phyloP scores from a whole-genome alignment of 441 rosid genomes.

The Populus hybrid region DNA sequence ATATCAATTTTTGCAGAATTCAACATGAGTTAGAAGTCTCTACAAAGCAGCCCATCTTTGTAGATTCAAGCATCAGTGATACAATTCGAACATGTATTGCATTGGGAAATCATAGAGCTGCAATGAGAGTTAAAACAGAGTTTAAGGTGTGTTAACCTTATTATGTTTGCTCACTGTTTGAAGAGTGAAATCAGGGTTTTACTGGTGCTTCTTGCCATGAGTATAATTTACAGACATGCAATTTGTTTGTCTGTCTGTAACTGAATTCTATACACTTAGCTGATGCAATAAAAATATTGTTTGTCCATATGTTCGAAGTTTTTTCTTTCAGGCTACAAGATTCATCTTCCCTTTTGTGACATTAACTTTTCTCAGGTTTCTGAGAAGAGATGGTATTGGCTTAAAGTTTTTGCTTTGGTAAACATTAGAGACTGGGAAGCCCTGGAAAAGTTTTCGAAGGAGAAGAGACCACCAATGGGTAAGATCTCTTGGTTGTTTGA shows the following conservation, averaged over 20 bases:
- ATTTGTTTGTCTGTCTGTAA: neutral
- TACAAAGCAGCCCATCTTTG: constrained; percentile 93
- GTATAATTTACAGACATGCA: neutral
- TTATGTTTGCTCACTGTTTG: neutral
- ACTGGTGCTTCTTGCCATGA: neutral
- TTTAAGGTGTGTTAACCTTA: constrained; percentile 59
- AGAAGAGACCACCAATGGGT: constrained; percentile 95
- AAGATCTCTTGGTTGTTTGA: constrained; percentile 12
- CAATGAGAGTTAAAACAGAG: constrained; percentile 81
- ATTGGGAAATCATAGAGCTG: constrained; percentile 86
- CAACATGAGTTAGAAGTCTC: constrained; percentile 93
- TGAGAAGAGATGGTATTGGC: constrained; percentile 99
- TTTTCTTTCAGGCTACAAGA: neutral
- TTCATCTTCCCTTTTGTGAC: constrained; percentile 9
- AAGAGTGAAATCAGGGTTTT: neutral
- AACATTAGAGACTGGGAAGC: constrained; percentile 95
- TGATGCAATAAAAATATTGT: neutral
- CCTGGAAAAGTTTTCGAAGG: constrained; percentile 91
- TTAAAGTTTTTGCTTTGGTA: constrained; percentile 92
- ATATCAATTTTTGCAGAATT: constrained; percentile 45
- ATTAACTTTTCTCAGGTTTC: constrained; percentile 51
- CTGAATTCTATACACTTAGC: neutral
- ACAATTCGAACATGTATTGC: constrained; percentile 96
- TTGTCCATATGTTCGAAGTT: neutral
- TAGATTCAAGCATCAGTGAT: constrained; percentile 97